Percentiles rank a stretch among this genome's conserved stretches.
Conservation (phyloP, 2,329 filamentous ascomycete genomes). For the Apiospora sp. region DNA sequence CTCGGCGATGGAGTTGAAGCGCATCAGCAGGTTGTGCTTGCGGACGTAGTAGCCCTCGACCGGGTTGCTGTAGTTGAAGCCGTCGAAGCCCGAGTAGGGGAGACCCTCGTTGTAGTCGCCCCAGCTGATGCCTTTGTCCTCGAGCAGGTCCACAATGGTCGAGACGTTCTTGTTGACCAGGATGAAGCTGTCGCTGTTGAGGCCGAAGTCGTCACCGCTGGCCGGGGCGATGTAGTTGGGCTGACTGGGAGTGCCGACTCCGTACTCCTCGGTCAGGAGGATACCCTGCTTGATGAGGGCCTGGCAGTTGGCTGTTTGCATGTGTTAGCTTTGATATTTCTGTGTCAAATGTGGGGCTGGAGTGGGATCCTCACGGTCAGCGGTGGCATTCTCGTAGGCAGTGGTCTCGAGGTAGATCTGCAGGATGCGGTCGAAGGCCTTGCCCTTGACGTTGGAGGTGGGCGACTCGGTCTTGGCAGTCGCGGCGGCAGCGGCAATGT, state of each 20-base stretch:
- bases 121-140: constrained; percentile 50
- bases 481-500: constrained; percentile 64
- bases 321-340: not conserved
- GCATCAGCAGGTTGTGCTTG: constrained; percentile 53
- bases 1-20: constrained; percentile 50
- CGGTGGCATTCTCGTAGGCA: constrained; percentile 20
- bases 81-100: constrained; percentile 57
- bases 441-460: constrained; percentile 71
- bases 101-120: constrained; percentile 55
- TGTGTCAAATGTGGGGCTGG: not conserved
- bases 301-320: constrained; percentile 6
- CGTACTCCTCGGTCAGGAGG: constrained; percentile 65
- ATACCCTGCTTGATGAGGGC: constrained; percentile 66
- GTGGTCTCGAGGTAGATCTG: constrained; percentile 27
- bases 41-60: constrained; percentile 46
- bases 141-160: constrained; percentile 56
- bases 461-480: constrained; percentile 68
- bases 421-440: constrained; percentile 71
- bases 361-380: not conserved
- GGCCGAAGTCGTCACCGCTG: constrained; percentile 56
- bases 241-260: constrained; percentile 64
- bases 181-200: constrained; percentile 54
- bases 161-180: constrained; percentile 54
- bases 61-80: constrained; percentile 53
- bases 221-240: constrained; percentile 57